Percentiles rank a stretch among this genome's conserved stretches.
These are phyloP conservation scores for Telfairia occidentalis DNA, from an alignment of 331 rosid species.

Conservation along the genomic window DNA sequence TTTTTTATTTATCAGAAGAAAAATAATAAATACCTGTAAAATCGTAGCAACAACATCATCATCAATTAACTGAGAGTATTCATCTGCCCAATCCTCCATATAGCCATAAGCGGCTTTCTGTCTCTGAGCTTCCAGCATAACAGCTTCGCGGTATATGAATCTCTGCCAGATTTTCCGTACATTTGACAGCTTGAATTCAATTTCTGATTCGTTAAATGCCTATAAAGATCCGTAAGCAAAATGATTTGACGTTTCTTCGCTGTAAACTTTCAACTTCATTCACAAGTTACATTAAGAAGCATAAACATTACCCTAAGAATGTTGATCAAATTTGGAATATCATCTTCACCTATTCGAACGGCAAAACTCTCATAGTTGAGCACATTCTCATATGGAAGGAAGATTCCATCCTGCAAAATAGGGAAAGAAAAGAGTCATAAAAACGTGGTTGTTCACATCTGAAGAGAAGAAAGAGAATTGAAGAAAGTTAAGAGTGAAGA, in stretches of 20 bases:
- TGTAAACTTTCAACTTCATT: neutral
- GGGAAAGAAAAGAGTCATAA: neutral
- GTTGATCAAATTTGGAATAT: constrained; percentile 61
- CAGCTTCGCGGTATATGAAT: constrained; percentile 62
- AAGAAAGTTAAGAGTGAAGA: neutral
- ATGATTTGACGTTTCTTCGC: neutral
- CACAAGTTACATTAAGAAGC: neutral
- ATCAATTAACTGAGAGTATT: constrained; percentile 39
- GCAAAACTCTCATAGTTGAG: constrained; percentile 81
- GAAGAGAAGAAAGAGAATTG: neutral
- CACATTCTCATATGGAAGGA: constrained; percentile 80
- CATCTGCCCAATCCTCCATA: constrained; percentile 60
- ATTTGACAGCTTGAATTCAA: constrained; percentile 56
- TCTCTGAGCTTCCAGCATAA: constrained; percentile 89
- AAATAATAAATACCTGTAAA: constrained; percentile 38
- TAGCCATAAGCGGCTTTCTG: constrained; percentile 39
- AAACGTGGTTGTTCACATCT: neutral
- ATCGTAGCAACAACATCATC: constrained; percentile 65
- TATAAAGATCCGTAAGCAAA: constrained; percentile 7
- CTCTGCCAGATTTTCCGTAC: constrained; percentile 78
- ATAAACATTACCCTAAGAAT: constrained; percentile 49
- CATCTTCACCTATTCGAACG: constrained; percentile 65
- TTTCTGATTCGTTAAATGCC: constrained; percentile 71
- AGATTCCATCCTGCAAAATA: constrained; percentile 68
- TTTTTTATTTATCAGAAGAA: neutral